Conservation (phyloP, 352 stramenopile genomes). For the Pelagophyceae sp. region DNA sequence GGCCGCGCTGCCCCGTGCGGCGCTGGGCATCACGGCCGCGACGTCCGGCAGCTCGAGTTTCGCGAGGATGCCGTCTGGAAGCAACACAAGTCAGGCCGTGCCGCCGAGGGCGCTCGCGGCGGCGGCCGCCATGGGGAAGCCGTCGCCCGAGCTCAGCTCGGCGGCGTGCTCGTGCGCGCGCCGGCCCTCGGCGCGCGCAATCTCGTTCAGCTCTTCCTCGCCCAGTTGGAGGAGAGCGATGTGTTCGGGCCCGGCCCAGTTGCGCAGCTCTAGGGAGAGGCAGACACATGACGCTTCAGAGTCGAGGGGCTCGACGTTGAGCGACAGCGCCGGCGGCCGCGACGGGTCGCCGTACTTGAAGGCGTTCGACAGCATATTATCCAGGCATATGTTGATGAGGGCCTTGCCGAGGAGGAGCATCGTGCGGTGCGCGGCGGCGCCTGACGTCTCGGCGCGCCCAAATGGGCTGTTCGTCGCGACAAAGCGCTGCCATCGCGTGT, state of each 20-base stretch:
- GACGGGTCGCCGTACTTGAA: background rate
- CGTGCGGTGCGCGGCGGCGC: background rate
- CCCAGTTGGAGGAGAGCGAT: background rate
- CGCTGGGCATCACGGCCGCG: too few relatives aligned
- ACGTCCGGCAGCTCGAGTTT: background rate
- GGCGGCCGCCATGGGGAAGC: background rate
- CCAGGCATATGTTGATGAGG: background rate
- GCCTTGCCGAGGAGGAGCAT: background rate
- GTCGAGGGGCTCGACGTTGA: background rate
- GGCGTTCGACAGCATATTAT: background rate
- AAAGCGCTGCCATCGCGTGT: too few relatives aligned
- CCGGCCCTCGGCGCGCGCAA: background rate
- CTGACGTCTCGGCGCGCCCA: too few relatives aligned
- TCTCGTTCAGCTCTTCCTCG: background rate
- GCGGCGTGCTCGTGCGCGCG: background rate
- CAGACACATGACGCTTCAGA: background rate
- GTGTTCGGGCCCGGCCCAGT: background rate
- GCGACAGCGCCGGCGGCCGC: background rate
- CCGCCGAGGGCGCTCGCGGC: background rate
- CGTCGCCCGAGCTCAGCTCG: background rate
- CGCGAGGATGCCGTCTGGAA: background rate
- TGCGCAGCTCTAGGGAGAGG: background rate
- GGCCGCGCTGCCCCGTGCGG: too few relatives aligned
- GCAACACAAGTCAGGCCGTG: background rate
- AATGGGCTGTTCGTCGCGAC: too few relatives aligned